Conservation (phyloP, 176 grass and related monocot genomes). For the Juncus effusus region DNA sequence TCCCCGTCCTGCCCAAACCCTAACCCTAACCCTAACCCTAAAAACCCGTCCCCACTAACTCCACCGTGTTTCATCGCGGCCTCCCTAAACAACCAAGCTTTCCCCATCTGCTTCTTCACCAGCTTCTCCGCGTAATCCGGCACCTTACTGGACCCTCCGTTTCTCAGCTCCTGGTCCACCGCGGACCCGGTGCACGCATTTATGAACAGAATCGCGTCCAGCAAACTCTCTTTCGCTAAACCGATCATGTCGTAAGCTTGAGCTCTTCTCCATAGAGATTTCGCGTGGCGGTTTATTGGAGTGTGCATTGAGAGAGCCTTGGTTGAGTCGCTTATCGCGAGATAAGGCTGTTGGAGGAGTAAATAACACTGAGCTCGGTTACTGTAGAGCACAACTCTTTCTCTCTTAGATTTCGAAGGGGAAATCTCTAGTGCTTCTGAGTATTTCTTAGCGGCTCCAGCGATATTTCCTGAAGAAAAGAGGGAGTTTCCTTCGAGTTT, state of each 20-base stretch:
- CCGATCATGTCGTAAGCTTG: constrained; percentile 99
- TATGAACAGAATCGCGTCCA: constrained; percentile 98
- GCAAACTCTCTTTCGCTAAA: constrained; percentile 88
- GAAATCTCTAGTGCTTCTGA: constrained; percentile 89
- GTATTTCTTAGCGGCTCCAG: constrained; percentile 83
- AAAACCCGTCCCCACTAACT: constrained; percentile 51
- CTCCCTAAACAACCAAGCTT: constrained; percentile 95
- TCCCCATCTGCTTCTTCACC: constrained; percentile 96
- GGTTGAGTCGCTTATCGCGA: constrained; percentile 87
- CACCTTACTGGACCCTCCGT: constrained; percentile 58
- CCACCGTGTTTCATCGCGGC: constrained; percentile 83
- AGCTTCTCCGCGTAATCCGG: constrained; percentile 97
- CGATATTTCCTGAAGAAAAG: constrained; percentile 92
- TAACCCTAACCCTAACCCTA: constrained; percentile 65
- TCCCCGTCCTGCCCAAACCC: constrained; percentile 83
- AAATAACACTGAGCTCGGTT: constrained; percentile 95
- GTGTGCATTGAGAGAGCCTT: constrained; percentile 89
- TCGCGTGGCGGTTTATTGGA: constrained; percentile 56
- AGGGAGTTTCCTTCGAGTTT: constrained; percentile 98
- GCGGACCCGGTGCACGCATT: constrained; percentile 87
- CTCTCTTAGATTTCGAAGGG: constrained; percentile 99
- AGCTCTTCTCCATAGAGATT: constrained; percentile 97
- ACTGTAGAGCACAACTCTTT: constrained; percentile 92
- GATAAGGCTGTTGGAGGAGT: constrained; percentile 86
- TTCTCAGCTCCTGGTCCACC: constrained; percentile 77